Percentiles rank a stretch among this genome's conserved stretches.
Evolutionary conservation across 345 rosid genomes (phyloP).

Genomic region (Sonneratia alba): DNA sequence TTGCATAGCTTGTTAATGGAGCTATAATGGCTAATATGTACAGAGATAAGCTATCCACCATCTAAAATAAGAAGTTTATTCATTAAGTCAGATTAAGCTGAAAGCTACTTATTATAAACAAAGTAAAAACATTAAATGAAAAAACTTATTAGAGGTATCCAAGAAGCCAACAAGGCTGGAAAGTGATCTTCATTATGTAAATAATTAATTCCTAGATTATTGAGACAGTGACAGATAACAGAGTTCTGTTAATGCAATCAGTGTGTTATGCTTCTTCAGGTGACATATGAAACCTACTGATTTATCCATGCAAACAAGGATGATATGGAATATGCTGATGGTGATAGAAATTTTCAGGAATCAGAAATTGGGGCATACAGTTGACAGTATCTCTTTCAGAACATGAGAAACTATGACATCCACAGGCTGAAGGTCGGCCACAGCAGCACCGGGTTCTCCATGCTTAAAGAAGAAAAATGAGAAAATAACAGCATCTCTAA

Average conservation of each 20-base stretch:
- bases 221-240: not conserved
- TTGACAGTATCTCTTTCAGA: slow-evolving; percentile 74
- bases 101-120: not conserved
- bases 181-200: not conserved
- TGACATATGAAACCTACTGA: not conserved
- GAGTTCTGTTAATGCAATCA: not conserved
- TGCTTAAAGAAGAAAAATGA: slow-evolving; percentile 45
- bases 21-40: not conserved
- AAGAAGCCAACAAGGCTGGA: not conserved
- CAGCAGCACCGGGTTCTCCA: slow-evolving; percentile 97
- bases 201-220: not conserved
- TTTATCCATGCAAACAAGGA: not conserved
- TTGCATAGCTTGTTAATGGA: slow-evolving; percentile 1
- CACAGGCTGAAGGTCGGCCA: slow-evolving; percentile 85
- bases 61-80: not conserved
- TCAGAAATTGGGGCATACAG: slow-evolving; percentile 35
- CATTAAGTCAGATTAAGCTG: not conserved
- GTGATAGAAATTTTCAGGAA: not conserved
- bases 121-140: not conserved
- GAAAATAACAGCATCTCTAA: not conserved
- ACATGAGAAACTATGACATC: slow-evolving; percentile 87
- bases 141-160: not conserved
- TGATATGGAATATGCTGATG: not conserved
- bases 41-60: slow-evolving; percentile 1
- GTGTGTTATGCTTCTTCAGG: not conserved